These are phyloP conservation scores for Lasiosphaeria ovina DNA, from an alignment of 495 filamentous ascomycete species.

Conservation along the genomic window DNA sequence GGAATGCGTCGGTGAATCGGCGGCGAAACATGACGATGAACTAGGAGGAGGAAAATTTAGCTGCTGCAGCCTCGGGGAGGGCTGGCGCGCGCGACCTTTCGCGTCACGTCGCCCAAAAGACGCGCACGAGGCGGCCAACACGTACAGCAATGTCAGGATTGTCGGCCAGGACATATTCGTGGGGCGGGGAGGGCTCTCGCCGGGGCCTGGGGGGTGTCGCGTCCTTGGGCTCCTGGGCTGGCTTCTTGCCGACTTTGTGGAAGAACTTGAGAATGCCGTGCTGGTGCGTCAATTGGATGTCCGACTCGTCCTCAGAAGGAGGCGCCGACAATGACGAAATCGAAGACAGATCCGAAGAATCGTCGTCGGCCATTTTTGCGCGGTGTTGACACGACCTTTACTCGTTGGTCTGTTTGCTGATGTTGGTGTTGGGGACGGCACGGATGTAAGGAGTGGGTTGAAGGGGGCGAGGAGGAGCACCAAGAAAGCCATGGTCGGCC, in stretches of 20 bases:
- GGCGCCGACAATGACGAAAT: conserved; percentile 52
- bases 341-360: conserved; percentile 55
- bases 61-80: conserved; percentile 34
- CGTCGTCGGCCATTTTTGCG: conserved; percentile 50
- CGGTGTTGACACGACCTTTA: conserved; percentile 8
- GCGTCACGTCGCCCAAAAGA: conserved; percentile 33
- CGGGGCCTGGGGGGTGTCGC: conserved; percentile 67
- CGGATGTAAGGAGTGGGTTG: conserved; percentile 12
- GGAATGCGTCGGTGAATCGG: conserved; percentile 85
- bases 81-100: conserved; percentile 38
- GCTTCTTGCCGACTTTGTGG: conserved; percentile 46
- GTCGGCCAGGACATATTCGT: conserved; percentile 85
- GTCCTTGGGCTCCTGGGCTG: conserved; percentile 38
- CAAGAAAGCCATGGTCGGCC: conserved; percentile 27
- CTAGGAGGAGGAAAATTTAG: conserved; percentile 47
- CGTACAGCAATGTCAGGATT: conserved; percentile 85
- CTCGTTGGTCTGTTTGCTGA: conserved; percentile 19
- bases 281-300: conserved; percentile 46
- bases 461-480: conserved; percentile 24
- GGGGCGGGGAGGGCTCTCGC: conserved; percentile 78
- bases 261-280: conserved; percentile 60
- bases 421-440: conserved; percentile 15
- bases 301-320: conserved; percentile 52
- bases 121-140: conserved; percentile 32
- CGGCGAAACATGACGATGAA: conserved; percentile 97